Evolutionary conservation across 805 yeast species (phyloP), one percentile per base, ranked within the genome.

Genomic region (Candida rishiriensis): DNA sequence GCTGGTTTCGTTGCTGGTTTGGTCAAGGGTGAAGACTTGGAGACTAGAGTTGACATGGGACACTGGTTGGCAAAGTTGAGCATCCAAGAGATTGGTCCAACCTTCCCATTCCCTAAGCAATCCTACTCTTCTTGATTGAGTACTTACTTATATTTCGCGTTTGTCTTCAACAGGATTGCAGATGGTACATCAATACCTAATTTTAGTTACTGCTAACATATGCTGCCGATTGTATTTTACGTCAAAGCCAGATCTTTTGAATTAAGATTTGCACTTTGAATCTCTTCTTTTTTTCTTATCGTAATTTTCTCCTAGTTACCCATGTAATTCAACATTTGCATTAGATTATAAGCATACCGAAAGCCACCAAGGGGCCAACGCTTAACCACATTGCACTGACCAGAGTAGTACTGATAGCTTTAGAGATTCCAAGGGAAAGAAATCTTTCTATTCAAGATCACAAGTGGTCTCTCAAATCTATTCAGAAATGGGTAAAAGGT

Each of bases 11-110:
- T 89, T 52, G 96, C 96, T 49, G 93, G 90, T 46, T 71, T 90
- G 54, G 95, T 88, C 44, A 71, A 82, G 66, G 88, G 83, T 52
- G 80, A 85, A 65, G 56, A 76, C 28, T 63, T 88, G 45, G 70
- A 70, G 18, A 72, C 81, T 35, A 60, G 77, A 42, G 75, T 91
- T 50, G 88, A 84, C 56, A 78, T 83, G 66, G 98, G 97, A 53
- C 98, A 91, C 72, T 90, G 98, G 97, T 82, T 95, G 55, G 99
- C 99, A 48, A 75, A 88, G 54, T 68, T 86, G 54, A 85, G 96
- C 40, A 84, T 93, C 65, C 97, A 89, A 76, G 87, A 87, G 69
- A 78, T 85, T 53, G 99, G 99, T 46, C 96, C 99, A 38, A 77
- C 96, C 41, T 93, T 81, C 80, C 98, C 98, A 56, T 72, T 75